These are phyloP conservation scores for Heliamphora pulchella DNA, from an alignment of 179 eudicot genomes.

Conservation along the genomic window DNA sequence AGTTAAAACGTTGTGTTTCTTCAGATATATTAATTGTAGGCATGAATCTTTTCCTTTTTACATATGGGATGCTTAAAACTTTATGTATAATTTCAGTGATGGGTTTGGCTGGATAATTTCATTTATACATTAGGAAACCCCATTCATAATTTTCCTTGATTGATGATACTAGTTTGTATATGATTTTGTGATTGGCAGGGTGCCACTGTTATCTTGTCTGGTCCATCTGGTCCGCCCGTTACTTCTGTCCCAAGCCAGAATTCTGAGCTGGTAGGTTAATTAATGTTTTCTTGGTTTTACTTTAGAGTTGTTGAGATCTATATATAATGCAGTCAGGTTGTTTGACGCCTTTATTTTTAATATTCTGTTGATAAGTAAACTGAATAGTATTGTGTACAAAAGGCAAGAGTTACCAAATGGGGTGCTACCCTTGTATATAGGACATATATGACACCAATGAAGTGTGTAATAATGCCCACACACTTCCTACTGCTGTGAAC, in stretches of 20 bases:
- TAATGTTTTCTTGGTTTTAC: constrained; percentile 1
- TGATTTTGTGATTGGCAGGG: constrained; percentile 53
- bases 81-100: background rate
- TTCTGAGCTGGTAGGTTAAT: constrained; percentile 71
- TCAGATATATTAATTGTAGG: background rate
- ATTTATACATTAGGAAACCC: background rate
- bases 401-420: background rate
- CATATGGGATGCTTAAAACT: constrained; percentile 12
- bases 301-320: background rate
- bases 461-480: background rate
- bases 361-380: no score
- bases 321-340: background rate
- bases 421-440: background rate
- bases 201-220: constrained; percentile 82
- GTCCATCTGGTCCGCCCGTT: constrained; percentile 91
- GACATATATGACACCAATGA: background rate
- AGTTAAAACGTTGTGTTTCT: background rate
- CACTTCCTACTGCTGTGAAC: background rate
- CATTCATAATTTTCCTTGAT: background rate
- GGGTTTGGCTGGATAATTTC: background rate
- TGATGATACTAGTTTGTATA: background rate
- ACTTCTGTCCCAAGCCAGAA: constrained; percentile 79
- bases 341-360: background rate
- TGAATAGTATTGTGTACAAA: background rate
- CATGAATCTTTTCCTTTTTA: background rate